Percentiles rank a stretch among this genome's conserved stretches.
Conservation (phyloP, 1,284 basidiomycete genomes). For the Trichosporon ovoides region DNA sequence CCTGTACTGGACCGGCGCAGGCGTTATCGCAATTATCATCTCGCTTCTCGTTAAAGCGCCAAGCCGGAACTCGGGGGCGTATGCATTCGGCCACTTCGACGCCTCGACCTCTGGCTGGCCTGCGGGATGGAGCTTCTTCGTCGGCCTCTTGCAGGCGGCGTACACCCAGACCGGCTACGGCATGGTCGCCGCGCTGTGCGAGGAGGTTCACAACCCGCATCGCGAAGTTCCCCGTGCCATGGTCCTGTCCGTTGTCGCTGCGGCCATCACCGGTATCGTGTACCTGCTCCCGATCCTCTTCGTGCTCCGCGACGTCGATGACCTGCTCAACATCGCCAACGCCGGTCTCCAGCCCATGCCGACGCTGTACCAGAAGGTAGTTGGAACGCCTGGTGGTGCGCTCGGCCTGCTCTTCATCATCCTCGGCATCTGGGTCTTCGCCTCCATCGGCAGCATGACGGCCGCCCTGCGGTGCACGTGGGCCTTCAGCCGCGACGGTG, state of each 20-base stretch:
- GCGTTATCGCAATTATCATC: conserved; percentile 49
- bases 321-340: conserved; percentile 36
- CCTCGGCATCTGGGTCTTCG: conserved; percentile 51
- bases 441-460: conserved; percentile 50
- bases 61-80: conserved; percentile 46
- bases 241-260: conserved; percentile 50
- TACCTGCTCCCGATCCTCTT: conserved; percentile 52
- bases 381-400: conserved; percentile 47
- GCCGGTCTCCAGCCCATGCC: conserved; percentile 51
- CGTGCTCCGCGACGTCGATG: conserved; percentile 44
- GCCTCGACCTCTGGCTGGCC: conserved; percentile 20
- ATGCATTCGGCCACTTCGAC: conserved; percentile 39
- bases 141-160: conserved; percentile 33
- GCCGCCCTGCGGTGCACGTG: conserved; percentile 22
- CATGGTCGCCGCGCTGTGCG: conserved; percentile 48
- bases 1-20: conserved; percentile 50
- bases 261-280: conserved; percentile 49
- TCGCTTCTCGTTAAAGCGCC: conserved; percentile 49
- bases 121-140: conserved; percentile 18
- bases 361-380: conserved; percentile 50
- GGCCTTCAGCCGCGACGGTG: conserved; percentile 50
- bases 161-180: conserved; percentile 48
- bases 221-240: conserved; percentile 47
- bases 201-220: conserved; percentile 48
- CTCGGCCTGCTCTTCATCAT: conserved; percentile 52